Evolutionary conservation across 2,329 filamentous ascomycete species (phyloP).

Genomic region (Conoideocrella luteorostrata): DNA sequence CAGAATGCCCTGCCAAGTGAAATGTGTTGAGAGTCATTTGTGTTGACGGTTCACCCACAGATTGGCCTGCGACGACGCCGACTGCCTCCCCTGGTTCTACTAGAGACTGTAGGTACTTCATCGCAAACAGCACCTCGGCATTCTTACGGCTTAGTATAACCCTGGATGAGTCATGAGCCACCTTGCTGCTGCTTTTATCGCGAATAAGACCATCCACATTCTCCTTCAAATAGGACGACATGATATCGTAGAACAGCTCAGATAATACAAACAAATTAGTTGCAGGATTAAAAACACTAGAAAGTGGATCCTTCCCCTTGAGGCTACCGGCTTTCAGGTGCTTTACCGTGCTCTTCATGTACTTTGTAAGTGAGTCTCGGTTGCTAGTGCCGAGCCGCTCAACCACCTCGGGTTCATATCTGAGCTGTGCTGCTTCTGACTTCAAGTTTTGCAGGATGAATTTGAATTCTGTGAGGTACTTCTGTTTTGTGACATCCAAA

Average conservation of each 20-base stretch:
- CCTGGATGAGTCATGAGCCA: constrained; percentile 14
- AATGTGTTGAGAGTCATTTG: constrained; percentile 99
- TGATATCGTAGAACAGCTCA: constrained; percentile 70
- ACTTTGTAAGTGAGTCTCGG: constrained; percentile 59
- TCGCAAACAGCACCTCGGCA: constrained; percentile 77
- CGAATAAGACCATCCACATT: constrained; percentile 60
- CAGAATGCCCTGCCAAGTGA: constrained; percentile 96
- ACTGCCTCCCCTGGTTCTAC: constrained; percentile 95
- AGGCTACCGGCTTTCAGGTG: constrained; percentile 51
- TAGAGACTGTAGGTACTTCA: constrained; percentile 88
- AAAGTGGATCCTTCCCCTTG: constrained; percentile 67
- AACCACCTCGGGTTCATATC: constrained; percentile 49
- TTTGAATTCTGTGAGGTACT: constrained; percentile 82
- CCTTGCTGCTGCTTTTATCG: constrained; percentile 34
- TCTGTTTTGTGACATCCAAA: constrained; percentile 88
- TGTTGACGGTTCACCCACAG: constrained; percentile 92
- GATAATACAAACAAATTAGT: constrained; percentile 81
- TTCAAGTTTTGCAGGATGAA: constrained; percentile 83
- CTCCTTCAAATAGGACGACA: constrained; percentile 70
- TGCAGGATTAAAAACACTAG: constrained; percentile 66
- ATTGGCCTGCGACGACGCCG: constrained; percentile 93
- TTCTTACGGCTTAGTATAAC: constrained; percentile 58
- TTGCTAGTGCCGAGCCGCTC: constrained; percentile 42
- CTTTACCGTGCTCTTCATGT: constrained; percentile 78
- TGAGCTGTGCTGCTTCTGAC: constrained; percentile 71